Evolutionary conservation across 2,329 filamentous ascomycete species (phyloP), one percentile per base, ranked within the genome.

Genomic region (Arachnopeziza araneosa): DNA sequence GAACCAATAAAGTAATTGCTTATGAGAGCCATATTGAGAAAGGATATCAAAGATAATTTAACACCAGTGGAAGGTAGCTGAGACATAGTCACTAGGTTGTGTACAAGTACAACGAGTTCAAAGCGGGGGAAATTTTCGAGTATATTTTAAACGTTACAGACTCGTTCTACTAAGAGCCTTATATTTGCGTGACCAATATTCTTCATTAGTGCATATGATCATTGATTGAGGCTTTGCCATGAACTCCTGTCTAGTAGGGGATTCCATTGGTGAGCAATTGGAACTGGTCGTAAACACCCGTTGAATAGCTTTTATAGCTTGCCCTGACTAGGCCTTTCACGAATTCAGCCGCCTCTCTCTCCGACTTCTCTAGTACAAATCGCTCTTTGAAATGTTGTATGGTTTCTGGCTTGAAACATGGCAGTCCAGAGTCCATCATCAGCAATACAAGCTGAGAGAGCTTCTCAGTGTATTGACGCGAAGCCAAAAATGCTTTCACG

Each of bases 231-330:
- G 32, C 49, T 57, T 44, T 14, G 2, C 17, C 12, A 44, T 44
- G 36, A 12, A 44, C 17, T 44, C 36, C 36, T 6, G 6, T 61
- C 59, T 69, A 71, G 57, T 96, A 98, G 36, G 95, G 95, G 74
- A 99, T 99, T 7, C 93, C 95, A 72, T 99, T 98, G 32, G 95
- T 98, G 76, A 97, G 78, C 70, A 97, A 79, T 79, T 99, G 95
- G 81, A 97, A 99, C 75, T 96, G 91, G 77, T 99, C 96, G 74
- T 99, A 99, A 54, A 93, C 89, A 44, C 91, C 92, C 1, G 95
- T 99, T 59, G 89, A 93, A 73, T 95, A 90, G 77, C 90, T 97
- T 60, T 87, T 84, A 71, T 95, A 90, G 73, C 93, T 97, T 82
- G 89, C 96, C 79, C 87, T 88, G 71, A 97, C 89, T 69, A 98